phyloP scores from a whole-genome alignment of 2,329 filamentous ascomycete genomes.

The Acephala macrosclerotiorum region DNA sequence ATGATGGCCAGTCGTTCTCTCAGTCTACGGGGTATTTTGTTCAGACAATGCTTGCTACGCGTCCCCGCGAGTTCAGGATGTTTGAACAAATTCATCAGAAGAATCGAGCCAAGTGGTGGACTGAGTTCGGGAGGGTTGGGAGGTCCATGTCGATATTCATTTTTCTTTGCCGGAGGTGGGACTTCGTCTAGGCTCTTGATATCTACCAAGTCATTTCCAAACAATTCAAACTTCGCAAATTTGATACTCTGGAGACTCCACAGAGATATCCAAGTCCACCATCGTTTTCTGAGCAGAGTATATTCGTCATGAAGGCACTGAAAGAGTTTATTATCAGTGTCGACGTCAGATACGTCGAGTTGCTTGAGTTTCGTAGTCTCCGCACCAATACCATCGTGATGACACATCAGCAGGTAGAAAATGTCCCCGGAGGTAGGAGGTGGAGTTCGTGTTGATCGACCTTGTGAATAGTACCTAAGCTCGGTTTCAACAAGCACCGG shows the following conservation, averaged over 20 bases:
- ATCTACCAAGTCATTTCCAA: constrained; percentile 18
- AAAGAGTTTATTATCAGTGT: constrained; percentile 18
- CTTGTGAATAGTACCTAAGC: constrained; percentile 14
- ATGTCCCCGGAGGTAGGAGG: constrained; percentile 12
- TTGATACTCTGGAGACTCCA: constrained; percentile 20
- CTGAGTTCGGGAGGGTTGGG: constrained; percentile 20
- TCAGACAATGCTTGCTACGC: constrained; percentile 2
- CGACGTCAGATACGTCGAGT: constrained; percentile 6
- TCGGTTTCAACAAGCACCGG: constrained; percentile 2
- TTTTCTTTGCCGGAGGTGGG: constrained; percentile 17
- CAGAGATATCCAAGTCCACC: constrained; percentile 13
- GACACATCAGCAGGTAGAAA: constrained; percentile 18
- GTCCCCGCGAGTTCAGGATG: constrained; percentile 13
- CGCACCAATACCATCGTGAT: constrained; percentile 13
- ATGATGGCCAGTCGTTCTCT: background rate
- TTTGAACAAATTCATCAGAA: constrained; percentile 19
- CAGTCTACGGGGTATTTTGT: constrained; percentile 17
- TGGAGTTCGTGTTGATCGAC: constrained; percentile 9
- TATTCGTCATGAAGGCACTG: constrained; percentile 12
- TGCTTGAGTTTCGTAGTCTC: constrained; percentile 13
- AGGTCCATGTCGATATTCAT: constrained; percentile 19
- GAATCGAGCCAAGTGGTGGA: constrained; percentile 17
- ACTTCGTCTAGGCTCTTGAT: constrained; percentile 21
- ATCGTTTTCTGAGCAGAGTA: constrained; percentile 5
- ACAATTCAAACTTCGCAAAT: constrained; percentile 23